Conservation (phyloP, 2,329 filamentous ascomycete genomes). For the Aspergillus sclerotialis region DNA sequence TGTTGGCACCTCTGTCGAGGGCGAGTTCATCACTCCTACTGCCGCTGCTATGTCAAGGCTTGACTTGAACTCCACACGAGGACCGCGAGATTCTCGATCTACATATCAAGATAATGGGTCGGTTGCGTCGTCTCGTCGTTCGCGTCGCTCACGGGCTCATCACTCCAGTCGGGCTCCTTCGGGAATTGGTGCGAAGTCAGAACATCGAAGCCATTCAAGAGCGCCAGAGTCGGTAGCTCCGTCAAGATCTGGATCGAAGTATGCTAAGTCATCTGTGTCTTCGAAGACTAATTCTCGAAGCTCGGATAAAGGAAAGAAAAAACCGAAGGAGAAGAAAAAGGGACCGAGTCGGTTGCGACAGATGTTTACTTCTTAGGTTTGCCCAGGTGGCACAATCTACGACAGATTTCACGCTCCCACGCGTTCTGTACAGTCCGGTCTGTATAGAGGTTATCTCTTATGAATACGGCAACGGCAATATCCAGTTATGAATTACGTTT, state of each 20-base stretch:
- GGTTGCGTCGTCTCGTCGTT: slow-evolving; percentile 28
- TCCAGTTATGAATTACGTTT: no score
- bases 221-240: slow-evolving; percentile 14
- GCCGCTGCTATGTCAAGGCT: slow-evolving; percentile 45
- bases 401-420: no score
- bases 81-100: slow-evolving; percentile 25
- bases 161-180: slow-evolving; percentile 11
- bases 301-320: background rate
- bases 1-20: slow-evolving; percentile 55
- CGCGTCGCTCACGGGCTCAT: slow-evolving; percentile 23
- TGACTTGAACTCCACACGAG: slow-evolving; percentile 25
- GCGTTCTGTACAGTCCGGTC: no score
- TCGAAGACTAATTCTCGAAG: slow-evolving; percentile 5
- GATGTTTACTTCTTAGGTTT: background rate
- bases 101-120: slow-evolving; percentile 29
- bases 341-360: background rate
- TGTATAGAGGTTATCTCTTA: no score
- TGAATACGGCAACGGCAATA: no score
- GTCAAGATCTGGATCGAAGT: slow-evolving; percentile 5
- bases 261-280: slow-evolving; percentile 7
- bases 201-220: slow-evolving; percentile 11
- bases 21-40: slow-evolving; percentile 57
- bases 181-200: slow-evolving; percentile 10
- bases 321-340: background rate
- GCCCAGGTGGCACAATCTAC: no score